Conservation (phyloP, 768 basidiomycete genomes). For the Hypholoma sublateritium region DNA sequence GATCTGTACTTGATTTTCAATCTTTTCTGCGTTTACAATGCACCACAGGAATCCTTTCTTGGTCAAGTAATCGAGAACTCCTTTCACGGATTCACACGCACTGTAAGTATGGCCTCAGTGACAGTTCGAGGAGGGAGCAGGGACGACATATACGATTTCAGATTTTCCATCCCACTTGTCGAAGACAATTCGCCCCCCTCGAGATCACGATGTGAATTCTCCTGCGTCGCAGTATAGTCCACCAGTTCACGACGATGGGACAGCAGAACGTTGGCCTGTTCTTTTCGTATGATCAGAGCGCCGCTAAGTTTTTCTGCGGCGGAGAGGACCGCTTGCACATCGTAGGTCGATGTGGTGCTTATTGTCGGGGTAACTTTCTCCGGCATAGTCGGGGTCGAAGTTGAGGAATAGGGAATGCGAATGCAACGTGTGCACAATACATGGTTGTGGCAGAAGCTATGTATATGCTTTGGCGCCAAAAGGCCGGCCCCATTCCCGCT, state of each 20-base stretch:
- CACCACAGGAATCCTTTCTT: conserved; percentile 3
- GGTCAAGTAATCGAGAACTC: background rate
- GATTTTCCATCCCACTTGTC: background rate
- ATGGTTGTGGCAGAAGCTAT: background rate
- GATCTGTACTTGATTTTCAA: background rate
- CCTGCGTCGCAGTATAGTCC: background rate
- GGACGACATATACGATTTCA: background rate
- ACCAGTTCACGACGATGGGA: background rate
- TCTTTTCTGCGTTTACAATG: background rate
- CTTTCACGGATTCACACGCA: background rate
- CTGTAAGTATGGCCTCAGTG: background rate
- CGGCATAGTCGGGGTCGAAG: background rate
- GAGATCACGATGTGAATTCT: background rate
- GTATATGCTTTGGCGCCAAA: background rate
- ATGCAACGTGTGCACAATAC: background rate
- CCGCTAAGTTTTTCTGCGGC: background rate
- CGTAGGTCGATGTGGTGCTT: background rate
- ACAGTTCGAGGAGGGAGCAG: background rate
- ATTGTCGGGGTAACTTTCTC: background rate
- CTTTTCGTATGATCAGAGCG: background rate
- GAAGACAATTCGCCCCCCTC: no score
- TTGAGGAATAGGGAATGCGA: background rate
- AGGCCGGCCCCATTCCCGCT: no score
- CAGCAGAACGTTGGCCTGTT: background rate
- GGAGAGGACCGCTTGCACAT: background rate